These are phyloP conservation scores for Aspergillus fumigatiaffinis DNA, from an alignment of 2,329 filamentous ascomycete genomes.

Conservation along the genomic window DNA sequence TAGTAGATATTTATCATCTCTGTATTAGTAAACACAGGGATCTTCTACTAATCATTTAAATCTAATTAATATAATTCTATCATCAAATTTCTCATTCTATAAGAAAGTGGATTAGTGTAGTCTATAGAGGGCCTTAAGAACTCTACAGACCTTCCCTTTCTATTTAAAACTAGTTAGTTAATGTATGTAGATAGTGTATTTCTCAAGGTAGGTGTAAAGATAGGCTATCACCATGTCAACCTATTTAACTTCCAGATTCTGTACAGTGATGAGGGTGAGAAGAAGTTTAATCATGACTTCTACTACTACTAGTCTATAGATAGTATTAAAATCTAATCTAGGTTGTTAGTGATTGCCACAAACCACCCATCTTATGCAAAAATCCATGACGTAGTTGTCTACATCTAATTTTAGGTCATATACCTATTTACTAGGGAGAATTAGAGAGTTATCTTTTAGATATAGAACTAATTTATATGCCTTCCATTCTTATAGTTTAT, in stretches of 20 bases:
- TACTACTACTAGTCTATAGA: background rate
- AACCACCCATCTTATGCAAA: background rate
- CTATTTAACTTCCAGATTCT: background rate
- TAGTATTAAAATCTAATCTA: background rate
- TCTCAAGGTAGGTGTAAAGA: background rate
- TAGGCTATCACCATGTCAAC: background rate
- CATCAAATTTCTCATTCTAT: background rate
- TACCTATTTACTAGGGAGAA: background rate
- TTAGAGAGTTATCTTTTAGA: background rate
- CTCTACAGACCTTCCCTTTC: background rate
- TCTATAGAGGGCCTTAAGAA: background rate
- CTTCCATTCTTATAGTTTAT: background rate
- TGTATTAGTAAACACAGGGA: background rate
- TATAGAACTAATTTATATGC: background rate
- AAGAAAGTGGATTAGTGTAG: background rate
- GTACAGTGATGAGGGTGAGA: background rate
- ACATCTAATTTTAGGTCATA: background rate
- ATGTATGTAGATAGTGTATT: background rate
- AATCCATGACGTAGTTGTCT: background rate
- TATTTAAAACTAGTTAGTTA: background rate
- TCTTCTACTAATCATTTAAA: background rate
- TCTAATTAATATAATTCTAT: background rate
- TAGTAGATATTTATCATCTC: background rate
- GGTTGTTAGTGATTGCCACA: background rate
- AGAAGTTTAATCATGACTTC: background rate